A percentile compares a stretch with the other conserved stretches of the same genome.
phyloP scores from a whole-genome alignment of 1,284 basidiomycete species.

The Austroboletus rostrupii region DNA sequence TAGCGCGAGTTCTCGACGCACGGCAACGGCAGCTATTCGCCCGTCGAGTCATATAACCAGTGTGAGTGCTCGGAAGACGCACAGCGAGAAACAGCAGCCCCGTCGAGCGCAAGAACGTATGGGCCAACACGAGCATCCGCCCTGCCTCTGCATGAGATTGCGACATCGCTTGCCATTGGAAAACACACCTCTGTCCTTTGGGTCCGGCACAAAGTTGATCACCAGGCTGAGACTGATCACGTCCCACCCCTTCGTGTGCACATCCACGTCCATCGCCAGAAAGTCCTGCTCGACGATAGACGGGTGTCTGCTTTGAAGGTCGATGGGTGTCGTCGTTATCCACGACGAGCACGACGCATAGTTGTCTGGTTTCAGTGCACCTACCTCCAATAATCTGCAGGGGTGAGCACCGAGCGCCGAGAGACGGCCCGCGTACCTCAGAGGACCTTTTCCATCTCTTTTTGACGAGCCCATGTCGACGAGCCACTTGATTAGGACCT shows the following conservation, averaged over 20 bases:
- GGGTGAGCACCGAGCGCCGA: neutral
- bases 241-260: conserved; percentile 61
- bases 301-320: conserved; percentile 78
- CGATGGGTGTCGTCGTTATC: conserved; percentile 74
- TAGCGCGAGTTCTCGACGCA: conserved; percentile 85
- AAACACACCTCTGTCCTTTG: conserved; percentile 63
- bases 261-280: conserved; percentile 49
- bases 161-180: neutral
- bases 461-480: conserved; percentile 46
- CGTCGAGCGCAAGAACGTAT: conserved; percentile 51
- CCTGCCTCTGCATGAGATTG: conserved; percentile 41
- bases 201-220: conserved; percentile 81
- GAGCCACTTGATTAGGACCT: conserved; percentile 72
- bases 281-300: conserved; percentile 81
- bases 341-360: conserved; percentile 62
- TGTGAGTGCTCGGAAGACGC: conserved; percentile 24
- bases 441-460: conserved; percentile 27
- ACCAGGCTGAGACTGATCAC: conserved; percentile 81
- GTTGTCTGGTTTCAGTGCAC: conserved; percentile 81
- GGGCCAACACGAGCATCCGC: conserved; percentile 67
- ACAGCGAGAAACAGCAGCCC: conserved; percentile 75
- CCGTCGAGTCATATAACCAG: conserved; percentile 1
- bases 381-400: conserved; percentile 79
- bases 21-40: conserved; percentile 66
- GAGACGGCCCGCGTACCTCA: conserved; percentile 37